Percentiles rank a stretch among this genome's conserved stretches.
Conservation (phyloP, 176 grass and related monocot species). For the Oryza punctata region DNA sequence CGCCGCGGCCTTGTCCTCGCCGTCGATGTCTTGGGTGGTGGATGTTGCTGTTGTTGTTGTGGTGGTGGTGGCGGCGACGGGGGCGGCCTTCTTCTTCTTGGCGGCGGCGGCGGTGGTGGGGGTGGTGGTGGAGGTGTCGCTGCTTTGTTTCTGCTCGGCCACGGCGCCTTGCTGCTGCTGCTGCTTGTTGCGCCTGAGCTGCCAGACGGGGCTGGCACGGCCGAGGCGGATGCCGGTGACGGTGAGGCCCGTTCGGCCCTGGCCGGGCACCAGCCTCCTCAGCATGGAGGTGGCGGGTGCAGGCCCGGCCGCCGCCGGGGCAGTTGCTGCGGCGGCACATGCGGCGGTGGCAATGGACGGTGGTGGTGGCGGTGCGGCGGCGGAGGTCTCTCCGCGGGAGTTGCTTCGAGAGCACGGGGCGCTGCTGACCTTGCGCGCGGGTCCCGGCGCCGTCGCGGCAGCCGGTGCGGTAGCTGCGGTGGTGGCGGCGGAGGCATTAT, state of each 20-base stretch:
- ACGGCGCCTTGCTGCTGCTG: constrained; percentile 54
- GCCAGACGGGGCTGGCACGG: constrained; percentile 70
- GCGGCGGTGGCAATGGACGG: neutral
- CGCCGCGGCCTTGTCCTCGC: constrained; percentile 23
- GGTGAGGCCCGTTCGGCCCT: constrained; percentile 22
- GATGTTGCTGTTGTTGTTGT: neutral
- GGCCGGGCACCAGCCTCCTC: constrained; percentile 56
- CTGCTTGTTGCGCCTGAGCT: constrained; percentile 66
- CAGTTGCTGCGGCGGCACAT: neutral
- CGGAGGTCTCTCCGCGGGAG: constrained; percentile 79
- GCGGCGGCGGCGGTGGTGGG: neutral
- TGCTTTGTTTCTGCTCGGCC: constrained; percentile 49
- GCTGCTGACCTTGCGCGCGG: constrained; percentile 64
- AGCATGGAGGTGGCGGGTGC: constrained; percentile 36
- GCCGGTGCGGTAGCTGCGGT: neutral
- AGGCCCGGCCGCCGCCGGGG: neutral
- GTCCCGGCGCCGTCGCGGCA: neutral
- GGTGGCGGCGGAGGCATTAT: neutral
- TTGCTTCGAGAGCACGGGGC: constrained; percentile 96
- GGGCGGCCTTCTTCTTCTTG: constrained; percentile 41
- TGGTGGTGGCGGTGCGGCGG: neutral
- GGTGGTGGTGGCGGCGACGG: neutral
- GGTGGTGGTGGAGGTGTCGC: neutral
- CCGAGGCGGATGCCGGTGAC: constrained; percentile 72
- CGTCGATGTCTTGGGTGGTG: neutral